Conservation (phyloP, 2,329 filamentous ascomycete species). For the Coniochaeta sp. region DNA sequence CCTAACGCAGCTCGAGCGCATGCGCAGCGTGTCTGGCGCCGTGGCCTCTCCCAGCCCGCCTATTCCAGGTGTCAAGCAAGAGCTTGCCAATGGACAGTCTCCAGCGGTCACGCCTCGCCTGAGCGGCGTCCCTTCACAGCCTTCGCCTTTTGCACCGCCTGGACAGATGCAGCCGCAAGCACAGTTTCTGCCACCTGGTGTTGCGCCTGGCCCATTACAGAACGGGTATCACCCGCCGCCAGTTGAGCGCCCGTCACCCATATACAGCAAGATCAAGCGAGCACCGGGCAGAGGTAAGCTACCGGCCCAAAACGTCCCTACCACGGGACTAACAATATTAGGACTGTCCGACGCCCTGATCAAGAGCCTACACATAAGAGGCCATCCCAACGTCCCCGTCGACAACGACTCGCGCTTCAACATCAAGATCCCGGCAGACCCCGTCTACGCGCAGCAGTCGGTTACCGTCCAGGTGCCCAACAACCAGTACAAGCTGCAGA, state of each 20-base stretch:
- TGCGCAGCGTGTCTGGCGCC: slow-evolving; percentile 30
- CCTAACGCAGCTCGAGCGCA: not conserved
- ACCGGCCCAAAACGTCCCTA: not conserved
- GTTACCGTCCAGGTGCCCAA: slow-evolving; percentile 63
- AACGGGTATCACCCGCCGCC: slow-evolving; percentile 18
- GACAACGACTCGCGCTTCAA: slow-evolving; percentile 46
- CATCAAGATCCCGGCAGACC: slow-evolving; percentile 58
- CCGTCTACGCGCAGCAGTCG: slow-evolving; percentile 61
- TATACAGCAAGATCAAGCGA: slow-evolving; percentile 26
- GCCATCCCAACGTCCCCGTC: slow-evolving; percentile 59
- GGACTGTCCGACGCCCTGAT: slow-evolving; percentile 57
- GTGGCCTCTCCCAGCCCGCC: slow-evolving; percentile 40
- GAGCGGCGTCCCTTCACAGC: slow-evolving; percentile 19
- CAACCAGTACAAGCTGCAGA: slow-evolving; percentile 62
- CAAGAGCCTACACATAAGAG: slow-evolving; percentile 56
- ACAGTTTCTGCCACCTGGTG: slow-evolving; percentile 10
- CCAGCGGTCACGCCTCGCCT: slow-evolving; percentile 16
- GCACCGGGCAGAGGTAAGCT: slow-evolving; percentile 34
- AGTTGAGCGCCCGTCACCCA: slow-evolving; percentile 21
- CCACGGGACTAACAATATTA: slow-evolving; percentile 22
- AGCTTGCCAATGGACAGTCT: slow-evolving; percentile 23
- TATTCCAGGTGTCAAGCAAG: slow-evolving; percentile 25
- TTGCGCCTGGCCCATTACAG: slow-evolving; percentile 30
- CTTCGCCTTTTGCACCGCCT: slow-evolving; percentile 1
- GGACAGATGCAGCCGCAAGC: slow-evolving; percentile 5